A percentile compares a stretch with the other conserved stretches of the same genome.
Conservation (phyloP, 192 early-diverging fungal species). For the Backusella psychrophila region DNA sequence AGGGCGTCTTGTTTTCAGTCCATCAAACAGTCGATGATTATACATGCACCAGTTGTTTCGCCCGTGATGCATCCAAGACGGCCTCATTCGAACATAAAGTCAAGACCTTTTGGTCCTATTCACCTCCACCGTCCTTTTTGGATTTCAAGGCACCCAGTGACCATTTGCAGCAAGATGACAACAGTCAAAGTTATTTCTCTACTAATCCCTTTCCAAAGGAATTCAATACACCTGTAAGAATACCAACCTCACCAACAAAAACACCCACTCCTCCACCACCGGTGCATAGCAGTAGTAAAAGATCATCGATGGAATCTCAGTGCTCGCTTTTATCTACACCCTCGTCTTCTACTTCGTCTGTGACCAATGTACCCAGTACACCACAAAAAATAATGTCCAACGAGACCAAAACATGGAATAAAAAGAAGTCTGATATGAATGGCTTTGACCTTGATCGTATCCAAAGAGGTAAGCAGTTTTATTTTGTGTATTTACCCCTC, state of each 20-base stretch:
- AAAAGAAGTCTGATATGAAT: background rate
- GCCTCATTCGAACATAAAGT: background rate
- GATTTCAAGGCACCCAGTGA: background rate
- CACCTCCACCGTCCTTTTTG: background rate
- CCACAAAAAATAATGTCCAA: background rate
- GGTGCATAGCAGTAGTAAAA: background rate
- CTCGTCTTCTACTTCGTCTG: background rate
- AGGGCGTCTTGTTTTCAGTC: background rate
- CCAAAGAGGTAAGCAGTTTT: background rate
- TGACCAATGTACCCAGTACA: background rate
- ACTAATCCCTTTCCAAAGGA: background rate
- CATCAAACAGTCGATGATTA: background rate
- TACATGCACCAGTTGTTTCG: background rate
- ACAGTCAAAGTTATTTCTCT: background rate
- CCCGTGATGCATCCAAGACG: background rate
- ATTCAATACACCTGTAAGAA: background rate
- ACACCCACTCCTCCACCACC: background rate
- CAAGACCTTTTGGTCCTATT: background rate
- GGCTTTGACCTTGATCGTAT: constrained; percentile 26
- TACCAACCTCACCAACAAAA: background rate
- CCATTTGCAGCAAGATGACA: background rate
- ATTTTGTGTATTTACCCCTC: background rate
- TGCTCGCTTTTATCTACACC: background rate
- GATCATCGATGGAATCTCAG: background rate
- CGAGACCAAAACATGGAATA: background rate